A percentile compares a stretch with the other conserved stretches of the same genome.
These are phyloP conservation scores for Phylloporus arenicola DNA, from an alignment of 768 basidiomycete genomes.

Conservation along the genomic window DNA sequence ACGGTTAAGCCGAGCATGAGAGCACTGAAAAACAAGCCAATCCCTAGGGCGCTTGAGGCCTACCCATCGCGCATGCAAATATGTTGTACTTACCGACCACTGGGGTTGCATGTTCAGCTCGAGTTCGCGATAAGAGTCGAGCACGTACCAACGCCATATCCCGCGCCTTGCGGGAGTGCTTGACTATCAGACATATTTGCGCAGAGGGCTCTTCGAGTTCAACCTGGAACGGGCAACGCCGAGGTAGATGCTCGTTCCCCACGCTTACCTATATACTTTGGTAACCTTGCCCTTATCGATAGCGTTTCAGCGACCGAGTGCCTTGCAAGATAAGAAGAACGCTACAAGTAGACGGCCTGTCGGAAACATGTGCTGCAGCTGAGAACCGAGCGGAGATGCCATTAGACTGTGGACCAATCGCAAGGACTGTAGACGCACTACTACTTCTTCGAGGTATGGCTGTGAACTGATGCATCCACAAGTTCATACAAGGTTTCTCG, in stretches of 20 bases:
- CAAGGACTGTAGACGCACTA: too few species aligned
- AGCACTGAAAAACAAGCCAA: conserved; percentile 81
- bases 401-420: neutral
- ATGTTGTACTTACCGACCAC: conserved; percentile 45
- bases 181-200: conserved; percentile 23
- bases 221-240: neutral
- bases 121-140: neutral
- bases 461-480: too few species aligned
- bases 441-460: too few species aligned
- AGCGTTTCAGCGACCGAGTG: neutral
- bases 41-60: conserved; percentile 44
- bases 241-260: neutral
- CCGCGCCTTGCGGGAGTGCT: conserved; percentile 73
- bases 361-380: neutral
- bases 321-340: conserved; percentile 12
- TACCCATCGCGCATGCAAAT: neutral
- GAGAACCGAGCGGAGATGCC: neutral
- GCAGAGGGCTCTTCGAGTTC: neutral
- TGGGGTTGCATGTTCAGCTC: conserved; percentile 18
- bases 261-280: conserved; percentile 9
- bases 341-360: neutral
- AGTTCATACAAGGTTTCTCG: too few species aligned
- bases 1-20: conserved; percentile 77
- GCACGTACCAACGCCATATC: conserved; percentile 72
- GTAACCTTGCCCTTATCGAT: conserved; percentile 13